phyloP scores from a whole-genome alignment of 192 early-diverging fungal species.

The Entophlyctis helioformis region DNA sequence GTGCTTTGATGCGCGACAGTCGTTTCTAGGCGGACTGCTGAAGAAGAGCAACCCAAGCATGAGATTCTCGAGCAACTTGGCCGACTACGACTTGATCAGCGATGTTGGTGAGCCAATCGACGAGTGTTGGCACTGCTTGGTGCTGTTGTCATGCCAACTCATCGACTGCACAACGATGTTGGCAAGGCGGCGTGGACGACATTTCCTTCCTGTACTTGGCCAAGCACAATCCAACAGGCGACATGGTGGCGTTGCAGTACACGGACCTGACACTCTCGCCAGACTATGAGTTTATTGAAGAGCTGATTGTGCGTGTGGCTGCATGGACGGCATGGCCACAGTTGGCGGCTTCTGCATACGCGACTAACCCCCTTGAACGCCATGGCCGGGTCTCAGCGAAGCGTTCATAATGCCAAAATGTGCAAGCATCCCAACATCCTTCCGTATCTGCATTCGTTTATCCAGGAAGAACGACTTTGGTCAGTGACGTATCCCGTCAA shows the following conservation, averaged over 20 bases:
- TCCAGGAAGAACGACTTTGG: slow-evolving; percentile 44
- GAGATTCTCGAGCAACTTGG: no score
- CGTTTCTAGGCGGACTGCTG: no score
- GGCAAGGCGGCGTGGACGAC: slow-evolving; percentile 53
- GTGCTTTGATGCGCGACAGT: no score
- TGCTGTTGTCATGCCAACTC: no score
- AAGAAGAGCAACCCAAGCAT: no score
- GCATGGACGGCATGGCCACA: no score
- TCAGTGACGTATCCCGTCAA: slow-evolving; percentile 40
- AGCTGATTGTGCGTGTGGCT: slow-evolving; percentile 38
- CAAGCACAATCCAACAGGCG: slow-evolving; percentile 29
- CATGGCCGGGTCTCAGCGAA: slow-evolving; percentile 15
- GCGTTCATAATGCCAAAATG: slow-evolving; percentile 26
- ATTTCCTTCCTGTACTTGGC: slow-evolving; percentile 46
- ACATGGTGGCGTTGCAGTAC: slow-evolving; percentile 38
- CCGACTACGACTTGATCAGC: no score
- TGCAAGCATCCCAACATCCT: slow-evolving; percentile 39
- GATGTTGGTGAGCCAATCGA: no score
- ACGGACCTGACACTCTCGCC: slow-evolving; percentile 44
- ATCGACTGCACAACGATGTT: no score
- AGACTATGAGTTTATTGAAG: slow-evolving; percentile 42
- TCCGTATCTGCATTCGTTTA: slow-evolving; percentile 36
- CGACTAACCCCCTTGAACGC: no score
- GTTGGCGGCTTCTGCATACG: no score
- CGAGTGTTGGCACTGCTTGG: no score